These are phyloP conservation scores for Dionaea muscipula DNA, from an alignment of 179 eudicot species.

Conservation along the genomic window DNA sequence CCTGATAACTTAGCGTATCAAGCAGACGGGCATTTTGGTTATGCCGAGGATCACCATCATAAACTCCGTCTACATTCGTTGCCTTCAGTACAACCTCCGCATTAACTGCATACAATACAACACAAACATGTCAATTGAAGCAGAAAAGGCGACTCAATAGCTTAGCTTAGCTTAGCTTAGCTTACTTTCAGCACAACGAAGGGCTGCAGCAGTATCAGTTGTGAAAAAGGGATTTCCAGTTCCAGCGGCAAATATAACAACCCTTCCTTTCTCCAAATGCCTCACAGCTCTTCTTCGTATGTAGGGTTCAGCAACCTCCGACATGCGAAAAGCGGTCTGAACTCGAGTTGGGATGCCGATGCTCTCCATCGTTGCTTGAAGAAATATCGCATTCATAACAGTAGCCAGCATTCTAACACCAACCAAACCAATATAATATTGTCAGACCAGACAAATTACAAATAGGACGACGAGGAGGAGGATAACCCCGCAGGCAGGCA, in stretches of 20 bases:
- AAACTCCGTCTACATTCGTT: constrained; percentile 88
- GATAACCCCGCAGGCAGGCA: too few relatives aligned
- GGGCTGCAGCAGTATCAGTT: constrained; percentile 98
- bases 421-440: constrained; percentile 2
- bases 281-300: constrained; percentile 88
- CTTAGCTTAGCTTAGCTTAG: neutral
- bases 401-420: constrained; percentile 88
- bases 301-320: constrained; percentile 98
- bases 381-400: constrained; percentile 94
- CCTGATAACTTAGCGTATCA: constrained; percentile 73
- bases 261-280: constrained; percentile 98
- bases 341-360: constrained; percentile 95
- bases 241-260: constrained; percentile 95
- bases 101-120: constrained; percentile 41
- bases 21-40: constrained; percentile 76
- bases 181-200: constrained; percentile 95
- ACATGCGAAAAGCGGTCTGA: constrained; percentile 97
- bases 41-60: constrained; percentile 55
- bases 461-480: too few relatives aligned
- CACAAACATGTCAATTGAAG: neutral
- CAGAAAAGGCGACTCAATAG: too few relatives aligned
- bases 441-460: neutral
- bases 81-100: constrained; percentile 95
- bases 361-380: constrained; percentile 99
- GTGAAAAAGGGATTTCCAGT: constrained; percentile 99